Evolutionary conservation across 345 rosid genomes (phyloP).

Genomic region (Citrus mangshanensis): DNA sequence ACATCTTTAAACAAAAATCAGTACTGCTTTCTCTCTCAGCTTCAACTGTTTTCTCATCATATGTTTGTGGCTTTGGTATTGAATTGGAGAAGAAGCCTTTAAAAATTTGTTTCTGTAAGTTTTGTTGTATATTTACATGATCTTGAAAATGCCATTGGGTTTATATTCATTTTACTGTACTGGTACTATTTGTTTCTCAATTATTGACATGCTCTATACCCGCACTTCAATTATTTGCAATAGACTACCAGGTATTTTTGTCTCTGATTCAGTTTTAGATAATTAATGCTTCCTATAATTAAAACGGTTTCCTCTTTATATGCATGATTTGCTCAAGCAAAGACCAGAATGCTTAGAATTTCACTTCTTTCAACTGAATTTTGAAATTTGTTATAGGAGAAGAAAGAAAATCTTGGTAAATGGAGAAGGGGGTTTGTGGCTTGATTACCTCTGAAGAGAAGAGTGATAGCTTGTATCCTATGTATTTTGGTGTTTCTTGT

Average conservation of each 20-base stretch:
- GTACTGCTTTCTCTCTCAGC: neutral
- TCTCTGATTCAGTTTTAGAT: neutral
- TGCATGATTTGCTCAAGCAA: neutral
- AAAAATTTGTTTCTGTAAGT: conserved; percentile 26
- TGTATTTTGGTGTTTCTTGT: conserved; percentile 71
- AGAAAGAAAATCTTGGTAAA: conserved; percentile 22
- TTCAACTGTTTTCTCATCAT: neutral
- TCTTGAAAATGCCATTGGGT: neutral
- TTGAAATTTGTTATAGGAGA: conserved; percentile 25
- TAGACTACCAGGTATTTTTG: conserved; percentile 1
- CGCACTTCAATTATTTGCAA: conserved; percentile 4
- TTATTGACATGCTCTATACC: conserved; percentile 24
- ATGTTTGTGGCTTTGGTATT: conserved; percentile 5
- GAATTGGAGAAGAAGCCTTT: neutral
- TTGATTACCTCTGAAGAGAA: conserved; percentile 26
- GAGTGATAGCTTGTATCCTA: conserved; percentile 42
- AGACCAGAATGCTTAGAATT: neutral
- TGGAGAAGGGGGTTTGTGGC: conserved; percentile 35
- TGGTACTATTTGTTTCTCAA: conserved; percentile 16
- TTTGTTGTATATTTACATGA: neutral
- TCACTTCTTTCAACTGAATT: neutral
- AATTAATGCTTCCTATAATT: neutral
- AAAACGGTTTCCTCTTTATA: neutral
- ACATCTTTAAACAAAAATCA: conserved; percentile 12
- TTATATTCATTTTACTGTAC: neutral